Percentiles rank a stretch among this genome's conserved stretches.
Evolutionary conservation across 2,329 filamentous ascomycete species (phyloP).

Genomic region (Cytospora chrysosperma): DNA sequence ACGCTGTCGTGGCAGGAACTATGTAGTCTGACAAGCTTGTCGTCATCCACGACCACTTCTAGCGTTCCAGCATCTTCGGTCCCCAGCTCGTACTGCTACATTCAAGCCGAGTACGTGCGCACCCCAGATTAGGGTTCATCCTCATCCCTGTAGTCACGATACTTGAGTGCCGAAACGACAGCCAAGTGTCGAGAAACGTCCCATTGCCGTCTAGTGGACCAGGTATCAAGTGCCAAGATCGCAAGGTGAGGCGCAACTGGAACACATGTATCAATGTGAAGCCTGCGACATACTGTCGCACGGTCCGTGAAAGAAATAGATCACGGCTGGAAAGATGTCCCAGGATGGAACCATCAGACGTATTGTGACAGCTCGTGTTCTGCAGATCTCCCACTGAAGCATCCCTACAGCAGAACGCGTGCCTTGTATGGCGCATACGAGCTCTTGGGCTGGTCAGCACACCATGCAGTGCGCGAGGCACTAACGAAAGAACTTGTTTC

Average conservation of each 20-base stretch:
- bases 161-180: background rate
- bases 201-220: background rate
- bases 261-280: background rate
- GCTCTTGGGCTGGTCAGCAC: constrained; percentile 1
- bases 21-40: background rate
- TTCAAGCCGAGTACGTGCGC: background rate
- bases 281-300: background rate
- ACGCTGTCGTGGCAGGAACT: background rate
- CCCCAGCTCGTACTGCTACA: constrained; percentile 1
- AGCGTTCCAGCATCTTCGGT: background rate
- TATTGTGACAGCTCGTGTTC: background rate
- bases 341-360: constrained; percentile 1
- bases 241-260: background rate
- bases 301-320: background rate
- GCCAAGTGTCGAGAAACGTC: background rate
- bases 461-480: constrained; percentile 1
- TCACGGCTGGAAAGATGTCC: background rate
- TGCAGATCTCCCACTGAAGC: background rate
- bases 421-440: constrained; percentile 1
- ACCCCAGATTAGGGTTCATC: background rate
- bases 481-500: constrained; percentile 2
- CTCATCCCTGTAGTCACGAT: background rate
- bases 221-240: background rate
- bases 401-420: constrained; percentile 3
- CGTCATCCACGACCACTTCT: background rate